Base-by-base conservation (phyloP, 1,139 yeast species). In the Yamadazyma blattariae region DNA sequence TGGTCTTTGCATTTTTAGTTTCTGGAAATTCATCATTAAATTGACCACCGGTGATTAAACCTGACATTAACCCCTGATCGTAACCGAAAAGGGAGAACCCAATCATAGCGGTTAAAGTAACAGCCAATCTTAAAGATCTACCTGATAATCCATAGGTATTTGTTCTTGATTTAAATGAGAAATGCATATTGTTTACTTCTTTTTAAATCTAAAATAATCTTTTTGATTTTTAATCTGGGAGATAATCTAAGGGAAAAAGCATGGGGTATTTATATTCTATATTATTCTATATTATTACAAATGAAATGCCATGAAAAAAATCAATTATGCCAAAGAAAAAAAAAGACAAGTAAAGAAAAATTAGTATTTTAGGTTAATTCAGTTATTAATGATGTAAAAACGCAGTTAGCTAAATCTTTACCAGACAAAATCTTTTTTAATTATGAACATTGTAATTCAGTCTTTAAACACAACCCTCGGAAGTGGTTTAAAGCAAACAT, bases 51-150 rank as follows among this genome's bases (percentile, higher is more conserved):
- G 84, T 75, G 44, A 82, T 79, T 36, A 81, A 61, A 51, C 87
- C 85, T 7, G 84, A 74, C 86, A 82, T 79, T 37, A 84, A 71
- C 52, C 94, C 94, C 59, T 84, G 92, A 56, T 84, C 90, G 51
- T 82, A 83, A 39, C 95, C 94, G 51, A 84, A 84, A 34, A 67
- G 57, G 18, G 84, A 73, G 56, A 84, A 84, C 10, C 87, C 89
- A 29, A 75, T 68, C 31, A 78, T 79, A 32, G 89, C 79, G 27
- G 76, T 63, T 17, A 68, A 41, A 0, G 89, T 79, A 41, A 82
- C 67, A 14, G 73, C 64, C 9, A 47, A 47, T 47, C 72, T 53
- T 37, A 68, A 60, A 27, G 56, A 46, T 41, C 61, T 57, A 30
- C 87, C 87, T 25, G 54, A 51, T 18, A 75, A 59, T 10, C 83